These are phyloP conservation scores for Fennellomyces sp. DNA, from an alignment of 371 early-diverging fungal species.

Conservation along the genomic window DNA sequence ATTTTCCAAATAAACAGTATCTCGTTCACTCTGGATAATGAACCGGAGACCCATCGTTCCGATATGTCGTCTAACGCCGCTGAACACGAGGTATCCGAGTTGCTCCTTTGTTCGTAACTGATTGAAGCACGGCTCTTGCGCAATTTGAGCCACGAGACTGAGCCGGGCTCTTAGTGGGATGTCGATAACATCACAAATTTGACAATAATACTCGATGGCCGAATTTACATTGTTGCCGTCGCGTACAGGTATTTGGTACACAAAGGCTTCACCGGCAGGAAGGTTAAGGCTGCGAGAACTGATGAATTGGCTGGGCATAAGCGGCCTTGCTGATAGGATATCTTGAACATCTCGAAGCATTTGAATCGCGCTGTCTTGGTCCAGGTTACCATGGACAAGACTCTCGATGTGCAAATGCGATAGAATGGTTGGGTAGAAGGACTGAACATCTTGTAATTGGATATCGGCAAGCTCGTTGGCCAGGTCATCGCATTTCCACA, in stretches of 20 bases:
- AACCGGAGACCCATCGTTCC: conserved; percentile 69
- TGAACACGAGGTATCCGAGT: conserved; percentile 84
- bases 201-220: conserved; percentile 80
- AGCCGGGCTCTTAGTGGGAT: conserved; percentile 57
- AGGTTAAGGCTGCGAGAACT: conserved; percentile 63
- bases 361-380: conserved; percentile 58
- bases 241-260: conserved; percentile 61
- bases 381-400: conserved; percentile 83
- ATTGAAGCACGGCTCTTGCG: conserved; percentile 89
- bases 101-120: conserved; percentile 91
- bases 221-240: conserved; percentile 83
- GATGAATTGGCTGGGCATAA: conserved; percentile 64
- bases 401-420: conserved; percentile 75
- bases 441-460: conserved; percentile 66
- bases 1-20: conserved; percentile 78
- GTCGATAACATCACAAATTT: conserved; percentile 57
- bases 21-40: conserved; percentile 86
- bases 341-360: conserved; percentile 57
- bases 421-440: conserved; percentile 69
- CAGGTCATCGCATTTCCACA: conserved; percentile 84
- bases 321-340: conserved; percentile 53
- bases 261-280: conserved; percentile 47
- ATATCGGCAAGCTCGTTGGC: conserved; percentile 56
- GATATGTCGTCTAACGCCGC: conserved; percentile 61
- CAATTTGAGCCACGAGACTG: conserved; percentile 74